Evolutionary conservation across 805 yeast genomes (phyloP), one percentile per base, ranked within the genome.

Genomic region (Nakazawaea anatomiae): DNA sequence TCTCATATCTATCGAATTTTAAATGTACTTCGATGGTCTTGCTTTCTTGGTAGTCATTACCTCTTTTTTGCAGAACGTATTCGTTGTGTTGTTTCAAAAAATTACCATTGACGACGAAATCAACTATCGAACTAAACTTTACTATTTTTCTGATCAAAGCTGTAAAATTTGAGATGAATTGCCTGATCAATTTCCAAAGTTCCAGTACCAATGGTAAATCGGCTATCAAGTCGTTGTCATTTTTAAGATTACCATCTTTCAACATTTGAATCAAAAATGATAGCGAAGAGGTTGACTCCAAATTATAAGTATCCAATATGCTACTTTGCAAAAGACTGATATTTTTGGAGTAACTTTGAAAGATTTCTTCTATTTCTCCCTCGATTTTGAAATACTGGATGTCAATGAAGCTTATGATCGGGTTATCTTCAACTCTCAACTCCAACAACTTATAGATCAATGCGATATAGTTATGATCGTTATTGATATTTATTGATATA

Each of bases 391-490:
- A 67, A 44, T 74, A 72, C 58, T 77, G 84, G 18, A 76, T 65
- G 41, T 74, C 68, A 31, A 86, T 73, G 82, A 89, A 86, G 48
- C 76, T 80, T 27, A 73, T 61, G 5, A 85, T 77, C 5, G 92
- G 92, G 60, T 81, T 84, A 51, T 79, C 83, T 44, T 71, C 75
- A 2, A 77, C 74, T n/a, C 83, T 85, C 35, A 87, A 67, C 54
- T 85, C 88, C 43, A 83, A 63, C 35, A 86, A 67, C 55, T 76
- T 78, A n/a, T 75, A 71, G 28, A 85, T 75, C 10, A 74, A 60
- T 9, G 71, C 68, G 25, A 76, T 58, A 52, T 77, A 74, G 30
- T 61, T 58, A 18, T 52, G 50, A 5, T 59, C 55, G 29, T 54
- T 54, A 14, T 49, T 48, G 27, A 40, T 44, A 34, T 51, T 43